A percentile compares a stretch with the other conserved stretches of the same genome.
Conservation (phyloP, 2,329 filamentous ascomycete genomes). For the Fusarium liriodendri region DNA sequence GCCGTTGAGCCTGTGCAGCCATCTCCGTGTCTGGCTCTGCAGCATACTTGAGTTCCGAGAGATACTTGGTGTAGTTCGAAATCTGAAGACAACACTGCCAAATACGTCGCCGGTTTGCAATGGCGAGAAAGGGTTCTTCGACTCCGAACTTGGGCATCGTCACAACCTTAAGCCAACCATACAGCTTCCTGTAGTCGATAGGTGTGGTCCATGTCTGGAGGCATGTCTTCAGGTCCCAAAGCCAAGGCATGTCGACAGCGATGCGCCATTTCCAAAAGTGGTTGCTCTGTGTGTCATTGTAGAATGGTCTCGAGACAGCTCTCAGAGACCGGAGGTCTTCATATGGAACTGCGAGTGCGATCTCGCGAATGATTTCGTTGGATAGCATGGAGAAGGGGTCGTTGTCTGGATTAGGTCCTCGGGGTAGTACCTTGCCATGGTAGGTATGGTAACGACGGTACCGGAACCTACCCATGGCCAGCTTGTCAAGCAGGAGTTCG, state of each 20-base stretch:
- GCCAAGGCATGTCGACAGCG: background rate
- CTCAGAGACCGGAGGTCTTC: background rate
- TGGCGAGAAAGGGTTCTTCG: background rate
- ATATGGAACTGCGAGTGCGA: background rate
- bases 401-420: background rate
- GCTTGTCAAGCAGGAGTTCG: too few species aligned
- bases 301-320: background rate
- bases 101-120: constrained; percentile 16
- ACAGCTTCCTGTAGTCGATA: background rate
- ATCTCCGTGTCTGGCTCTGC: background rate
- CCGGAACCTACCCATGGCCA: too few species aligned
- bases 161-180: background rate
- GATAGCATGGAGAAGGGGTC: constrained; percentile 2
- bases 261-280: constrained; percentile 10
- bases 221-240: background rate
- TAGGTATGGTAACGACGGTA: too few species aligned
- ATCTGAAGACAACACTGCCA: constrained; percentile 1
- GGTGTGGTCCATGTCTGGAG: background rate
- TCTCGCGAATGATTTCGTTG: background rate
- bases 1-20: background rate
- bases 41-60: too few species aligned
- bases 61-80: background rate
- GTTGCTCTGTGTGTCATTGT: background rate
- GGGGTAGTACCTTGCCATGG: too few species aligned
- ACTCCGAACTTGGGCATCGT: background rate